These are phyloP conservation scores for Tricholoma hemisulphureum DNA, from an alignment of 768 basidiomycete genomes.

Conservation along the genomic window DNA sequence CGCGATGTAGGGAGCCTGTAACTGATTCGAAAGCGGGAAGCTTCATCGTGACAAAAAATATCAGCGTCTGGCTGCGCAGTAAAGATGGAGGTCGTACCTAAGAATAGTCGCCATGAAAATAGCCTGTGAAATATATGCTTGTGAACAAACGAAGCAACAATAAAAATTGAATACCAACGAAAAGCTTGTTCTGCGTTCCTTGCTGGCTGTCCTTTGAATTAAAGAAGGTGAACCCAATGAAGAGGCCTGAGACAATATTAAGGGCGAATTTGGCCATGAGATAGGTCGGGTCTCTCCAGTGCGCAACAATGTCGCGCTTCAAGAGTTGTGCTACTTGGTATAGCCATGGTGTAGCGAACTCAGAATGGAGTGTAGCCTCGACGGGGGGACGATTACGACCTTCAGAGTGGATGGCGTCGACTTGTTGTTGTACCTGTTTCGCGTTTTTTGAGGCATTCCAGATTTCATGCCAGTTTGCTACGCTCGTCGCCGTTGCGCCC, in stretches of 20 bases:
- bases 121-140: constrained; percentile 28
- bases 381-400: constrained; percentile 44
- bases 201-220: constrained; percentile 51
- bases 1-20: constrained; percentile 59
- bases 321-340: constrained; percentile 46
- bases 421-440: constrained; percentile 30
- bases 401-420: constrained; percentile 49
- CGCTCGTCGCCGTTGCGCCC: constrained; percentile 58
- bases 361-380: constrained; percentile 34
- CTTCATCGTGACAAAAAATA: constrained; percentile 12
- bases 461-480: constrained; percentile 52
- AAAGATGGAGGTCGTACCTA: constrained; percentile 16
- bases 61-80: background rate
- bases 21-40: constrained; percentile 59
- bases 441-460: constrained; percentile 58
- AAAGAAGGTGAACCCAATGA: constrained; percentile 68
- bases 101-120: constrained; percentile 58
- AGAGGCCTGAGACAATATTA: constrained; percentile 52
- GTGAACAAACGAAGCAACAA: constrained; percentile 9
- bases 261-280: constrained; percentile 56
- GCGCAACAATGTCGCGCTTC: constrained; percentile 41
- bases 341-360: constrained; percentile 54
- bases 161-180: constrained; percentile 39
- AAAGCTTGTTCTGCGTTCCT: constrained; percentile 65
- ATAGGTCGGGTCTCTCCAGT: constrained; percentile 64